phyloP scores from a whole-genome alignment of 1,284 basidiomycete species.

The Ceratobasidium sp. region DNA sequence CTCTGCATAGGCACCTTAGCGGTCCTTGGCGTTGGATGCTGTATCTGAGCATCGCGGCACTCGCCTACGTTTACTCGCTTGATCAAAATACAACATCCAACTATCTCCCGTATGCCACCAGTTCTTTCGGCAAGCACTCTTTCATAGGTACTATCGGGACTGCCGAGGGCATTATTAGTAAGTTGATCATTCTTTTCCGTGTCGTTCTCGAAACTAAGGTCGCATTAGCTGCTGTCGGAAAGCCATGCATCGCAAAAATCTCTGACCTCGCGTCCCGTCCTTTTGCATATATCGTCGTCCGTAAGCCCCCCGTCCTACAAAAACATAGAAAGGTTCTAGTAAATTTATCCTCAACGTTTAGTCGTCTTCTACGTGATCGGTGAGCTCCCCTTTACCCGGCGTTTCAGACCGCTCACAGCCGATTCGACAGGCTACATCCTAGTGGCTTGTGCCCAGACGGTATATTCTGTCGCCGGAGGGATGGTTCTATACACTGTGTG shows the following conservation, averaged over 20 bases:
- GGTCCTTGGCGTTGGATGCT: slow-evolving; percentile 31
- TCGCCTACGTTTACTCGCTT: slow-evolving; percentile 38
- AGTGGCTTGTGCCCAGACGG: slow-evolving; percentile 55
- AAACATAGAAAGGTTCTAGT: not conserved
- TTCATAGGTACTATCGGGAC: slow-evolving; percentile 44
- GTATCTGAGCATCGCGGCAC: slow-evolving; percentile 37
- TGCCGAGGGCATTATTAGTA: slow-evolving; percentile 40
- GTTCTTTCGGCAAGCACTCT: slow-evolving; percentile 45
- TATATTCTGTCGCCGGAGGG: slow-evolving; percentile 57
- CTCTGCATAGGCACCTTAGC: slow-evolving; percentile 29
- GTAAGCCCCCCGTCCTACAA: not conserved
- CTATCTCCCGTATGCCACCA: slow-evolving; percentile 46
- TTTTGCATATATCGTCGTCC: slow-evolving; percentile 53
- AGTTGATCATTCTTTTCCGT: not conserved
- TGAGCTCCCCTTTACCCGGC: slow-evolving; percentile 41
- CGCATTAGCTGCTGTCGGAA: slow-evolving; percentile 59
- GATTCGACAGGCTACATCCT: slow-evolving; percentile 51
- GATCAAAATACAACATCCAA: slow-evolving; percentile 39
- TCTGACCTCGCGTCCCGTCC: too few species aligned
- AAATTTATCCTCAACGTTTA: not conserved
- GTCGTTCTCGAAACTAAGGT: not conserved
- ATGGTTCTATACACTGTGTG: slow-evolving; percentile 46
- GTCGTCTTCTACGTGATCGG: slow-evolving; percentile 48
- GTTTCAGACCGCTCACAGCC: slow-evolving; percentile 5
- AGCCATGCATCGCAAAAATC: slow-evolving; percentile 62